Evolutionary conservation across 352 stramenopile genomes (phyloP).

Genomic region (Phytophthora foliorum): DNA sequence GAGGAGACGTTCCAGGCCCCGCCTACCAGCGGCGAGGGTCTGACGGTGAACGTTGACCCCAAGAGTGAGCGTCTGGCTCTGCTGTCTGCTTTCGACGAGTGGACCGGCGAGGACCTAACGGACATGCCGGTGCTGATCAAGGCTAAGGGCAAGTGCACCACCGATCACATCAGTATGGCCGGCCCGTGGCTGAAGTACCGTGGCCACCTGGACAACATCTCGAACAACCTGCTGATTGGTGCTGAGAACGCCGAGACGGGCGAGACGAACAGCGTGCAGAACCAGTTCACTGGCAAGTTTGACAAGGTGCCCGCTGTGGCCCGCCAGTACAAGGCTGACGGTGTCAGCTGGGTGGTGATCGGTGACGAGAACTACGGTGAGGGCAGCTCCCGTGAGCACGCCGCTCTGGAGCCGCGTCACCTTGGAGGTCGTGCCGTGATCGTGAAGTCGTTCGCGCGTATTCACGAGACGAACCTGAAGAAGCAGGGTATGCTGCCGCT

Average conservation of each 20-base stretch:
- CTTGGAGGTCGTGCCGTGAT: slow-evolving; percentile 93
- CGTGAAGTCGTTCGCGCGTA: slow-evolving; percentile 95
- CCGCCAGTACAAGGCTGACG: slow-evolving; percentile 92
- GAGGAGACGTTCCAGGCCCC: slow-evolving; percentile 94
- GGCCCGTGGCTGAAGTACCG: slow-evolving; percentile 96
- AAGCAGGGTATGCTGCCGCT: slow-evolving; percentile 96
- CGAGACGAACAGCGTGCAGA: slow-evolving; percentile 93
- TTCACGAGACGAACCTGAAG: slow-evolving; percentile 97
- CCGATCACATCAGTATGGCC: slow-evolving; percentile 95
- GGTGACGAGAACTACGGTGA: slow-evolving; percentile 97
- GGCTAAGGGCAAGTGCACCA: slow-evolving; percentile 96
- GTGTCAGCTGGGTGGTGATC: slow-evolving; percentile 93
- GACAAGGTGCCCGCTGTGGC: slow-evolving; percentile 92
- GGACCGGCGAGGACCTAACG: slow-evolving; percentile 91
- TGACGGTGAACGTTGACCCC: slow-evolving; percentile 86
- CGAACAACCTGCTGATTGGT: slow-evolving; percentile 95
- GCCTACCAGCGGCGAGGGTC: slow-evolving; percentile 62
- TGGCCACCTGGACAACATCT: slow-evolving; percentile 96
- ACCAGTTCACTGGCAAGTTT: slow-evolving; percentile 90
- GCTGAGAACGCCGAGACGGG: slow-evolving; percentile 94
- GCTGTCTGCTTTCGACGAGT: slow-evolving; percentile 89
- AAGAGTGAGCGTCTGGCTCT: slow-evolving; percentile 91
- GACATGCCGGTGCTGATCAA: slow-evolving; percentile 94
- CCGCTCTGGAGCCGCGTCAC: slow-evolving; percentile 92
- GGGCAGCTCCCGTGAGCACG: slow-evolving; percentile 93